These are phyloP conservation scores for Citrus inodora DNA, from an alignment of 345 rosid species.

Conservation along the genomic window DNA sequence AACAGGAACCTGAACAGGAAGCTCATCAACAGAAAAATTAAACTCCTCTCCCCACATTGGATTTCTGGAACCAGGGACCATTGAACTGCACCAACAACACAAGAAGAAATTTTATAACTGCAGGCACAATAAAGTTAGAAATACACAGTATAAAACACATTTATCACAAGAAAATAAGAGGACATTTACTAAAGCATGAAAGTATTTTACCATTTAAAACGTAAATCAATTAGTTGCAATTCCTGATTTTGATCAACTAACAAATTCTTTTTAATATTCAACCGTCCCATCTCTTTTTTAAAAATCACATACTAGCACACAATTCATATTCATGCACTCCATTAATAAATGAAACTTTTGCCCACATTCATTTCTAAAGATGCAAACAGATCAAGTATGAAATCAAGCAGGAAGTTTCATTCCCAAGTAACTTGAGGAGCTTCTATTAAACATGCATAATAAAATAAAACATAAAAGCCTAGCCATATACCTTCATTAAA, in stretches of 20 bases:
- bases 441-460: not conserved
- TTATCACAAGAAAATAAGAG: not conserved
- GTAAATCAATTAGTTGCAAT: not conserved
- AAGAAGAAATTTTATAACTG: constrained; percentile 7
- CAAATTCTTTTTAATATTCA: no score
- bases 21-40: constrained; percentile 82
- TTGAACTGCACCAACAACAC: constrained; percentile 58
- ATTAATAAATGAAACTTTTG: not conserved
- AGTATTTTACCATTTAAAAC: not conserved
- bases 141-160: not conserved
- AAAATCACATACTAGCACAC: not conserved
- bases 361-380: not conserved
- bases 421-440: not conserved
- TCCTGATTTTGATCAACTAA: not conserved
- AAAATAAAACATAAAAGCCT: not conserved
- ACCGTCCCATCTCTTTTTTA: not conserved
- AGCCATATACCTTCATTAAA: not conserved
- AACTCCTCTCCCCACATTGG: constrained; percentile 99
- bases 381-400: not conserved
- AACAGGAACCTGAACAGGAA: constrained; percentile 73
- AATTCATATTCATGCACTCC: not conserved
- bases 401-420: not conserved
- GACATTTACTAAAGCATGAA: not conserved
- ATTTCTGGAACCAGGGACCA: constrained; percentile 98
- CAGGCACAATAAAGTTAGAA: not conserved